Base-by-base conservation (phyloP, 1,284 basidiomycete species). In the Schizophyllum amplum region DNA sequence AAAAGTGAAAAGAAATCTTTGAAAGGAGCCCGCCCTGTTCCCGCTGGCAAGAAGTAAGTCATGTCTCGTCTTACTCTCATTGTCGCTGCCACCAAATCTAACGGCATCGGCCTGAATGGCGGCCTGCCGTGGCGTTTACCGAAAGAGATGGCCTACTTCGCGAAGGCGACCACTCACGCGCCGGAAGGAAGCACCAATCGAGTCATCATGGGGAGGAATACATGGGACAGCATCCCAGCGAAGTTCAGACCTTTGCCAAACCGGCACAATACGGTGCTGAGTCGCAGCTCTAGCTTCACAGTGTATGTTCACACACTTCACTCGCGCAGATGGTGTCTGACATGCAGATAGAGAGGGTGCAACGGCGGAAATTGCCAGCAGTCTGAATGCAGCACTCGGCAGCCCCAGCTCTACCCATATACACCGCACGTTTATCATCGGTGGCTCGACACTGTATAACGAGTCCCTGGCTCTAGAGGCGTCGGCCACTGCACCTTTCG, bases 191-290 rank as follows among this genome's bases (percentile, higher is more conserved):
- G 66, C 49, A 72, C 71, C 58, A 99, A 99, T 70, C 86, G 83
- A 1, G 87, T 98, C 42, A 76, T 99, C 58, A 99, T 99, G 97
- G 97, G 97, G 5, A 79, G 95, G 52, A 95, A 93, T 66, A 98
- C 94, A 20, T 99, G 97, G 97, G 92, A 97, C 70, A 93, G 92
- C 68, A 99, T 99, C 59, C 96, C 97, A n/a, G 64, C 68, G 5
- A 91, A 86, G 69, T 93, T 91, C 72, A 81, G 91, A 60, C 97
- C 97, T 2, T 77, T 99, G 24, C 76, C 80, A 49, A 82, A 80
- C 26, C 78, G 97, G 47, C 62, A 83, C 59, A 99, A 99, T 68
- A 71, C 96, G 15, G 85, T 99, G 33, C 76, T 98, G 33, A 93
- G 86, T 63, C 76, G 82, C 25, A 84, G 87, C 63, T 53, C 67